These are phyloP conservation scores for Arabis alpina DNA, from an alignment of 345 rosid species.

Conservation along the genomic window DNA sequence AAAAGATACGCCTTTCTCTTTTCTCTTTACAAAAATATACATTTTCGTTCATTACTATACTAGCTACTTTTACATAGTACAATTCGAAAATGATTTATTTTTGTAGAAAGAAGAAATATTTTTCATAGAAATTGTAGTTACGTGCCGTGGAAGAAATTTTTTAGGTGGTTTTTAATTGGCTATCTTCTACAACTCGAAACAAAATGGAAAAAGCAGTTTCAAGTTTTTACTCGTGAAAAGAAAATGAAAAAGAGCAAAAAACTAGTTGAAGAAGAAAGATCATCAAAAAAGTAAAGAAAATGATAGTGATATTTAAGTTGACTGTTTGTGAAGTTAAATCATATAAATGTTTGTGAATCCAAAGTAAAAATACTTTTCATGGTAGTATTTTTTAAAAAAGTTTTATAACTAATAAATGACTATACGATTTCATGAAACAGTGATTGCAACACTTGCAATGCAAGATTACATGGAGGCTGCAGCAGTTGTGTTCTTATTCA, in stretches of 20 bases:
- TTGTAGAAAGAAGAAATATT: too few relatives aligned
- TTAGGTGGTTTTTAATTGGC: conserved; percentile 21
- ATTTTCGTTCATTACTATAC: conserved; percentile 1
- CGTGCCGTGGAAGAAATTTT: conserved; percentile 3
- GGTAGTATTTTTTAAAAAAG: not conserved
- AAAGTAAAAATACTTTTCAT: not conserved
- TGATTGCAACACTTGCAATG: conserved; percentile 79
- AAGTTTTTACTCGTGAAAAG: conserved; percentile 11
- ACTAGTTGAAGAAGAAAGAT: conserved; percentile 16
- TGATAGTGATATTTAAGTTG: not conserved
- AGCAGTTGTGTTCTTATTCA: conserved; percentile 81
- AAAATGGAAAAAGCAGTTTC: not conserved
- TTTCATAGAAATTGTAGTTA: not conserved
- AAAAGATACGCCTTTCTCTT: conserved; percentile 22
- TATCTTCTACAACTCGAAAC: conserved; percentile 28
- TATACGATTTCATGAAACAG: conserved; percentile 47
- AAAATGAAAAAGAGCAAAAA: conserved; percentile 10
- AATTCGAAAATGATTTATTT: not conserved
- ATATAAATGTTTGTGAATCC: not conserved
- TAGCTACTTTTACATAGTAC: not conserved
- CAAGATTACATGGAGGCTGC: conserved; percentile 80
- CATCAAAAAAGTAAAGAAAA: not conserved
- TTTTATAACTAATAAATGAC: not conserved
- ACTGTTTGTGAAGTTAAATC: not conserved
- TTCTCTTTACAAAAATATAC: conserved; percentile 28